phyloP scores from a whole-genome alignment of 139 green algal genomes.

The Tetradesmus lagerheimii region DNA sequence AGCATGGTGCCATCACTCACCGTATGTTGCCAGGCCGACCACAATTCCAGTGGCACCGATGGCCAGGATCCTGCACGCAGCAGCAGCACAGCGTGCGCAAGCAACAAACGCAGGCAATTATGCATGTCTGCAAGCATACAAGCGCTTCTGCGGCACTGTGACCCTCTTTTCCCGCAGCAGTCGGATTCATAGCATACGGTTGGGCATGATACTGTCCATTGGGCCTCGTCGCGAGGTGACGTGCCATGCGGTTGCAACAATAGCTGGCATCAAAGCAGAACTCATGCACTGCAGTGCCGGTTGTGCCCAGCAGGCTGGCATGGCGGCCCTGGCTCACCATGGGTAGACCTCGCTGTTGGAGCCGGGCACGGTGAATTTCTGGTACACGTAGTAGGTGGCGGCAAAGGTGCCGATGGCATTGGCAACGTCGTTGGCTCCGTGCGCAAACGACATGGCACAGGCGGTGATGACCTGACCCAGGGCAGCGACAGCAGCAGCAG shows the following conservation, averaged over 20 bases:
- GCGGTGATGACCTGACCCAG: conserved; percentile 86
- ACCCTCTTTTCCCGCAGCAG: too few species aligned
- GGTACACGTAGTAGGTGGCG: background rate
- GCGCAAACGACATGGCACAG: conserved; percentile 84
- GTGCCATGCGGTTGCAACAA: background rate
- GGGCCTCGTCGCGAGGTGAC: too few species aligned
- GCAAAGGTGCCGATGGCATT: conserved; percentile 70
- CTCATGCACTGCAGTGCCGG: too few species aligned
- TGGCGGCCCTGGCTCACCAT: background rate
- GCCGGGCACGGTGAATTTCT: background rate
- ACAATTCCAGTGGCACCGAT: conserved; percentile 76
- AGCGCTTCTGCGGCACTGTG: too few species aligned
- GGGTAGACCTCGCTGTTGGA: background rate
- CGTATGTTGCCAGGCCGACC: conserved; percentile 81
- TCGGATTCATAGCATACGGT: too few species aligned
- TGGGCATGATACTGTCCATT: too few species aligned
- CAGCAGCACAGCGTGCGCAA: too few species aligned
- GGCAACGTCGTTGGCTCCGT: conserved; percentile 88
- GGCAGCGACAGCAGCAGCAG: background rate
- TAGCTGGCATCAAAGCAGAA: too few species aligned
- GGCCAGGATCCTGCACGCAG: conserved; percentile 2
- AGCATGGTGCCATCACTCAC: background rate
- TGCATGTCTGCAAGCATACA: too few species aligned
- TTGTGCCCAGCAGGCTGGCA: too few species aligned
- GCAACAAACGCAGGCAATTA: too few species aligned